Evolutionary conservation across 2,329 filamentous ascomycete genomes (phyloP), one percentile per base, ranked within the genome.

Genomic region (Periconia sp.): DNA sequence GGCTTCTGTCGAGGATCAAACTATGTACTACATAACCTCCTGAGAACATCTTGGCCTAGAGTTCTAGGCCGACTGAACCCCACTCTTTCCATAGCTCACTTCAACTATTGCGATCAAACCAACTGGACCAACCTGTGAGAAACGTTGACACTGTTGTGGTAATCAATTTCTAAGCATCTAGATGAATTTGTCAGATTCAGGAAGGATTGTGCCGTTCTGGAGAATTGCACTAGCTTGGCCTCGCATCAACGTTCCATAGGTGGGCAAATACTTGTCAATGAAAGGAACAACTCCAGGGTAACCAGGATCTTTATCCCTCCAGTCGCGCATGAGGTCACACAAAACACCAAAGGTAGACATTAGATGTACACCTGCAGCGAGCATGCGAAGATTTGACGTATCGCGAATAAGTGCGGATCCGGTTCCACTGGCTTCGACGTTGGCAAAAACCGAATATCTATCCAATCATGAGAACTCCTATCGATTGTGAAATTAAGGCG

Each of bases 361-460:
- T 23, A 86, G 71, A 58, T 88, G 84, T 5, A 90, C 87, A 37
- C 88, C 88, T 0, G 86, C 86, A 18, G 76, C 67, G 49, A 82
- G 77, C 86, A 90, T 90, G 44, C 86, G 81, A 37, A 82, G 78
- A 70, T 90, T 90, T 37, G 85, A 81, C 47, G 85, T 79, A 52
- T 86, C 83, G 8, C 85, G 81, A 53, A 88, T 79, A 41, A 87
- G 79, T 27, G 76, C 65, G 1, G 81, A 83, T n/a, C 85, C 85
- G 1, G 88, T 91, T 1, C 87, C 88, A 0, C 82, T 86, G 2
- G 86, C 87, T 64, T 91, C 88, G 46, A 85, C 81, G 73, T 90
- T 89, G 62, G 86, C 87, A 76, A 82, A 91, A 53, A 91, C 88
- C 40, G 82, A 47, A 18, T 33, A 47, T 9, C 46, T 49, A 17